Evolutionary conservation across 176 grass and related monocot genomes (phyloP).

Genomic region (Poa annua): DNA sequence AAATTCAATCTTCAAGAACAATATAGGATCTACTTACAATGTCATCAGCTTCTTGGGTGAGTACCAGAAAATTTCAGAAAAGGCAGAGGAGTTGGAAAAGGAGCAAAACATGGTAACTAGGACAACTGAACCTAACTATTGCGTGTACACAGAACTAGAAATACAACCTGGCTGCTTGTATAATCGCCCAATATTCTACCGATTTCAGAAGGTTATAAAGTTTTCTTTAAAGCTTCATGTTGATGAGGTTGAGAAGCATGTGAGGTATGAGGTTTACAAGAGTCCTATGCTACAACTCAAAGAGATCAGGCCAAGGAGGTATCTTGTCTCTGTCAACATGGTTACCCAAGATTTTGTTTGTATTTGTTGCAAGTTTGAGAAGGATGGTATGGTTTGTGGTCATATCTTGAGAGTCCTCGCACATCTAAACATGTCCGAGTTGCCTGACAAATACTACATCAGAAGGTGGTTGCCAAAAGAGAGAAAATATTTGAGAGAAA

Average conservation of each 20-base stretch:
- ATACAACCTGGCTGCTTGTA: neutral
- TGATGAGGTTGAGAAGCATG: too few relatives aligned
- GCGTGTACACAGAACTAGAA: neutral
- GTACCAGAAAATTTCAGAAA: neutral
- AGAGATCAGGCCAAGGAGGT: neutral
- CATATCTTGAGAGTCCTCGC: too few relatives aligned
- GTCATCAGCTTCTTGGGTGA: neutral
- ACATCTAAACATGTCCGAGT: too few relatives aligned
- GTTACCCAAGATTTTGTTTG: neutral
- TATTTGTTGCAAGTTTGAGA: neutral
- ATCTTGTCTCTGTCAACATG: rapidly evolving
- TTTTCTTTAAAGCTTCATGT: neutral
- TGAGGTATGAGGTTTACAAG: neutral
- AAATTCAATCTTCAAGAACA: neutral
- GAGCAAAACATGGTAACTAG: rapidly evolving
- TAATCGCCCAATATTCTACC: neutral
- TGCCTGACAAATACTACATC: too few relatives aligned
- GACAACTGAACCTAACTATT: neutral
- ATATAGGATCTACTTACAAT: neutral
- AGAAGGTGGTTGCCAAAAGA: too few relatives aligned
- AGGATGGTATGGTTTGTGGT: neutral
- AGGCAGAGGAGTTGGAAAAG: neutral
- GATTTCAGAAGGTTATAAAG: neutral
- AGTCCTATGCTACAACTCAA: neutral
- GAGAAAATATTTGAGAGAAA: too few relatives aligned